phyloP scores from a whole-genome alignment of 768 basidiomycete species.

The Trametes maxima region DNA sequence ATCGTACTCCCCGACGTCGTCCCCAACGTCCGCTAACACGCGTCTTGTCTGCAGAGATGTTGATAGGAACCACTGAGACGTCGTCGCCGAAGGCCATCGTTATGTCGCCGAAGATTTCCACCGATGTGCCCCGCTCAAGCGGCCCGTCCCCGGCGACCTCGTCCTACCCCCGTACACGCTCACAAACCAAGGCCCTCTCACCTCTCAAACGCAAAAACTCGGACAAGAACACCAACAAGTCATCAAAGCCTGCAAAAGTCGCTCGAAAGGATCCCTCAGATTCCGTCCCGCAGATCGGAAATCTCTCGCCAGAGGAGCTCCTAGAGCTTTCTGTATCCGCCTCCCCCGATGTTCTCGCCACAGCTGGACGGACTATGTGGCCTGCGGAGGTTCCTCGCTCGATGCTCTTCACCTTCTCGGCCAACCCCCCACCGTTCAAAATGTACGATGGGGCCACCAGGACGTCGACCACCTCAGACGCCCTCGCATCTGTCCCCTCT shows the following conservation, averaged over 20 bases:
- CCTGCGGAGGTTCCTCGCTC: conserved; percentile 16
- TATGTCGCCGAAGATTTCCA: not conserved
- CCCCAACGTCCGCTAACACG: not conserved
- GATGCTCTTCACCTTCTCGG: conserved; percentile 16
- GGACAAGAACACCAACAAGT: not conserved
- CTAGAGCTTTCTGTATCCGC: not conserved
- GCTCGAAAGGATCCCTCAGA: not conserved
- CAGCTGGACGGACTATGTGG: conserved; percentile 1
- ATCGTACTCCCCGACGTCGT: not conserved
- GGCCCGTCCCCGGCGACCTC: not conserved
- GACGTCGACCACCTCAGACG: not conserved
- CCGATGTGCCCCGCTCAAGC: not conserved
- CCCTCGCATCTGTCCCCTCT: not conserved
- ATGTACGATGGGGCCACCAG: not conserved
- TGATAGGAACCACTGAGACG: not conserved
- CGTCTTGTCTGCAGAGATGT: not conserved
- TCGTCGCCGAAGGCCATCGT: not conserved
- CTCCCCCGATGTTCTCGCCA: not conserved
- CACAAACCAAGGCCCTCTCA: conserved; percentile 1
- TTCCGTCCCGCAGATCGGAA: not conserved
- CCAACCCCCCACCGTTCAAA: not conserved
- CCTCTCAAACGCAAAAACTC: conserved; percentile 9
- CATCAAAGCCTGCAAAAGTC: conserved; percentile 6
- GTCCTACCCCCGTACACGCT: conserved; percentile 9
- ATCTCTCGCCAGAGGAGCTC: not conserved